phyloP scores from a whole-genome alignment of 345 rosid genomes.

The Bruguiera sexangula region DNA sequence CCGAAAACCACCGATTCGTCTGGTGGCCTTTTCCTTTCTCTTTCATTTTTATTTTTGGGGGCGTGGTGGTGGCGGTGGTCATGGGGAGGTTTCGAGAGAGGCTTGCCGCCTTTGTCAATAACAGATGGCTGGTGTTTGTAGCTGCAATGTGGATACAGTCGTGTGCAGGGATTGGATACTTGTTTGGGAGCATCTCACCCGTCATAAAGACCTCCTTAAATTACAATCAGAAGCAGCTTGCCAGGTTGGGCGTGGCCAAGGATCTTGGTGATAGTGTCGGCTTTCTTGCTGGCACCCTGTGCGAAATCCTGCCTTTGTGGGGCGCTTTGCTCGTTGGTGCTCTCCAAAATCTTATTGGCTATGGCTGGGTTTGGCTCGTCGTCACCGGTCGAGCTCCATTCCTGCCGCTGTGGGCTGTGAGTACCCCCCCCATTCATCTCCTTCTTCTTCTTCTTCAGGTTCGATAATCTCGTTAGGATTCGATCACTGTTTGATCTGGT shows the following conservation, averaged over 20 bases:
- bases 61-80: not conserved
- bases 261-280: constrained; percentile 97
- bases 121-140: constrained; percentile 90
- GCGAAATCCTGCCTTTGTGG: constrained; percentile 90
- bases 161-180: constrained; percentile 82
- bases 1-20: too few species aligned
- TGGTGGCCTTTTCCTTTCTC: too few species aligned
- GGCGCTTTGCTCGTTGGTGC: constrained; percentile 88
- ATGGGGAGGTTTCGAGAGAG: constrained; percentile 55
- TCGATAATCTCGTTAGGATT: not conserved
- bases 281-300: constrained; percentile 76
- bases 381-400: constrained; percentile 68
- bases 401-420: constrained; percentile 93
- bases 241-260: constrained; percentile 87
- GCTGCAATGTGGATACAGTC: constrained; percentile 98
- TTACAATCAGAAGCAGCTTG: constrained; percentile 78
- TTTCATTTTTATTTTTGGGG: not conserved
- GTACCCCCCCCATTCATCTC: constrained; percentile 23
- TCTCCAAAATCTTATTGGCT: constrained; percentile 80
- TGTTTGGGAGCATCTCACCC: constrained; percentile 95
- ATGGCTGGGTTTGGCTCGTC: constrained; percentile 95
- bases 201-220: constrained; percentile 79
- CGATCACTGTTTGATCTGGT: not conserved
- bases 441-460: not conserved
- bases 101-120: constrained; percentile 48